phyloP scores from a whole-genome alignment of 2,329 filamentous ascomycete genomes.

The Amauroascus niger region DNA sequence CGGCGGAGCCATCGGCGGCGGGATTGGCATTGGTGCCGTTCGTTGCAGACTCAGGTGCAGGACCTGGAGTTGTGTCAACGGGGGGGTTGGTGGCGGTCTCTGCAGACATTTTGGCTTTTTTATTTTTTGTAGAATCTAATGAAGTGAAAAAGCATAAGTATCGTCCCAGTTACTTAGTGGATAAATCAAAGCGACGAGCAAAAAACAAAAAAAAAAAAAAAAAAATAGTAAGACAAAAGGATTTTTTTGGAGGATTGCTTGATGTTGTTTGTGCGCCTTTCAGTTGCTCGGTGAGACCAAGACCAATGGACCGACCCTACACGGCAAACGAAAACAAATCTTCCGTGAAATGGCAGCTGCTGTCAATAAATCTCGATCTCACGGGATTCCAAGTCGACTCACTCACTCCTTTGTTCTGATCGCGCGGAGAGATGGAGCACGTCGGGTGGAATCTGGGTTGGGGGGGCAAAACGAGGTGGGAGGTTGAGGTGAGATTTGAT shows the following conservation, averaged over 20 bases:
- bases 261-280: conserved; percentile 2
- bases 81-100: conserved; percentile 65
- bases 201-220: neutral
- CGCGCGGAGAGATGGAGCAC: neutral
- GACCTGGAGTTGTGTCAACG: conserved; percentile 52
- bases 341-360: neutral
- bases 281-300: conserved; percentile 3
- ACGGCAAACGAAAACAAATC: neutral
- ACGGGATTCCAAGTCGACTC: neutral
- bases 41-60: conserved; percentile 39
- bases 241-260: no score
- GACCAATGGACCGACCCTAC: neutral
- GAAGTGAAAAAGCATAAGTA: conserved; percentile 8
- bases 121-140: conserved; percentile 41
- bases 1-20: conserved; percentile 29
- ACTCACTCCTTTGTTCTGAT: neutral
- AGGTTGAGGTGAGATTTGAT: conserved; percentile 23
- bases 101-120: conserved; percentile 60
- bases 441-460: neutral
- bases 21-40: conserved; percentile 62
- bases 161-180: no score
- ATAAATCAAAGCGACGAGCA: no score
- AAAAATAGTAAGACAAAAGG: no score
- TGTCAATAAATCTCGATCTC: neutral
- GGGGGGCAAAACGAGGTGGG: neutral